Base-by-base conservation (phyloP, 169 alveolate genomes). In the Perkinsus marinus region DNA sequence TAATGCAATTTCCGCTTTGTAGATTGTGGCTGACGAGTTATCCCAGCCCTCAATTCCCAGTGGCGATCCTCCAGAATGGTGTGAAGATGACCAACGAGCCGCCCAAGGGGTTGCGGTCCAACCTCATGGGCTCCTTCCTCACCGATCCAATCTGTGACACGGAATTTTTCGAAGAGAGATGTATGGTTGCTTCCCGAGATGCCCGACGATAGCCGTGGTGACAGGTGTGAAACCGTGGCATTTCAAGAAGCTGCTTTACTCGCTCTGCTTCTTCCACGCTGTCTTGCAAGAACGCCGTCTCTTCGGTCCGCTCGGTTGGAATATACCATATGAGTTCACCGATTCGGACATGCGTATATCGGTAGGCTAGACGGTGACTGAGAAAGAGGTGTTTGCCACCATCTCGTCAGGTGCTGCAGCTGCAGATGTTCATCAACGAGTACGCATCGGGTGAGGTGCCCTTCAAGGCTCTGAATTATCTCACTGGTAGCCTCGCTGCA, bases 281-380 rank as follows among this genome's bases (percentile, higher is more conserved):
- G 96, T 97, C 38, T 94, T 96, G 46, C 93, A 96, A 95, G 99
- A 97, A 95, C 94, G 99, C 68, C 93, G 98, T 91, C 95, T 96
- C 92, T 97, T 96, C 93, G 99, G 99, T 5, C 97, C 99, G 13
- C 93, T 96, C 19, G 99, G 99, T 17, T 97, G 99, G 99, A 97
- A 97, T 93, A 97, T 97, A 43, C 97, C 98, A 90, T 97, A 97
- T 92, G 98, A 97, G 93, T 97, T 97, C 93, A 97, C 97, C 90
- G 98, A 97, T 90, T 93, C 96, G 38, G 99, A 97, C 93, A 91
- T 97, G 69, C 93, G 97, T 47, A 97, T 96, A 19, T 92, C 96
- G 39, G 91, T 90, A 34, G 39, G 39, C 89, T 94, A 96, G 3
- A 95, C 46, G 3, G 46, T 10, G 46, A 41, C 10, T 3, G 19